Percentiles rank a stretch among this genome's conserved stretches.
These are phyloP conservation scores for Fraxinus paxiana DNA, from an alignment of 305 asterid species.

Conservation along the genomic window DNA sequence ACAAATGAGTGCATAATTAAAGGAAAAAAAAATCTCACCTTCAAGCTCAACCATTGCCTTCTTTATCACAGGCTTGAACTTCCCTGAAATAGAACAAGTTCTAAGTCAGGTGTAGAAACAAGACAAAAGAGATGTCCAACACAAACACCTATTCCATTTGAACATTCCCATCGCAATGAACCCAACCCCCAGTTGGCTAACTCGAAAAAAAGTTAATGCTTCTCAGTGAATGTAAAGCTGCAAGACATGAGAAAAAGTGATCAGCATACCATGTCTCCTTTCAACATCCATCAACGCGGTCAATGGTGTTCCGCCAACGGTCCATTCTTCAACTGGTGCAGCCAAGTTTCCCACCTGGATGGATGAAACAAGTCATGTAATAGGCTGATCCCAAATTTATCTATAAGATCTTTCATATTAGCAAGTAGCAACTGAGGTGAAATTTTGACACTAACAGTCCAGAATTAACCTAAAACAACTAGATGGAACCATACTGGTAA, in stretches of 20 bases:
- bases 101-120: slow-evolving; percentile 1
- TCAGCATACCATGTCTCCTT: slow-evolving; percentile 79
- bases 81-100: slow-evolving; percentile 45
- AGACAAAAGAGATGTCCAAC: background rate
- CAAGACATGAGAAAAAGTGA: background rate
- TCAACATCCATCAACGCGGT: slow-evolving; percentile 95
- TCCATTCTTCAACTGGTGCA: slow-evolving; percentile 90
- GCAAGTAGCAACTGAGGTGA: background rate
- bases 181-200: background rate
- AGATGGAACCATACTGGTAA: background rate
- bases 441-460: background rate
- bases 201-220: background rate
- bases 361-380: background rate
- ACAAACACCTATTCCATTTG: background rate
- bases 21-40: slow-evolving; percentile 40
- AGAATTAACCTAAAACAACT: background rate
- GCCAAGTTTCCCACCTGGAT: slow-evolving; percentile 66
- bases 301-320: slow-evolving; percentile 89
- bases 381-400: slow-evolving; percentile 5
- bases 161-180: background rate
- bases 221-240: background rate
- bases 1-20: background rate
- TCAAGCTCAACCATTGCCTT: slow-evolving; percentile 99
- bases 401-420: background rate
- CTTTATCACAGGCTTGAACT: slow-evolving; percentile 96